Conservation (phyloP, 345 rosid species). For the Passiflora organensis region DNA sequence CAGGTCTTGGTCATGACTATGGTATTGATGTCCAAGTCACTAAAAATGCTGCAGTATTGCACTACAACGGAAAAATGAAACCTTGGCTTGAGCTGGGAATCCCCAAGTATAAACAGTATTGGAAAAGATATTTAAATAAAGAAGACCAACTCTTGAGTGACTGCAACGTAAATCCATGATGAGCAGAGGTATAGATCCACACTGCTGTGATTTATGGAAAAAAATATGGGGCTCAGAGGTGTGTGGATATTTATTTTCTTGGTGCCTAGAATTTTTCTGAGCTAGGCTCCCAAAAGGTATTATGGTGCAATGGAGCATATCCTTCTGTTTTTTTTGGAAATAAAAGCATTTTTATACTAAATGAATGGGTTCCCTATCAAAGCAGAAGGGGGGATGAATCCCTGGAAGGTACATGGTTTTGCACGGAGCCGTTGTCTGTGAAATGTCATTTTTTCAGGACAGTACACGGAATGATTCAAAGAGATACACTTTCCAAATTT, state of each 20-base stretch:
- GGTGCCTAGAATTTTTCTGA: slow-evolving; percentile 20
- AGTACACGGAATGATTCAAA: slow-evolving; percentile 13
- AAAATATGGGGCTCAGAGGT: slow-evolving; percentile 10
- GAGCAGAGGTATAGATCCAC: slow-evolving; percentile 9
- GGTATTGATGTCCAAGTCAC: slow-evolving; percentile 16
- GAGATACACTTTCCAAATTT: slow-evolving; percentile 9
- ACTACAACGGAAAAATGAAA: slow-evolving; percentile 32
- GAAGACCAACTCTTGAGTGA: slow-evolving; percentile 13
- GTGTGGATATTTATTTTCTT: slow-evolving; percentile 5
- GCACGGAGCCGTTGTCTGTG: slow-evolving; percentile 10
- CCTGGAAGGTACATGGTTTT: slow-evolving; percentile 6
- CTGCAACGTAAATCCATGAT: slow-evolving; percentile 44
- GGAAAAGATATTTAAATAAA: slow-evolving; percentile 23
- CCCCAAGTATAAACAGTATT: slow-evolving; percentile 23
- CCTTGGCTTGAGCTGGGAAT: slow-evolving; percentile 35
- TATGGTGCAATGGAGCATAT: slow-evolving; percentile 7
- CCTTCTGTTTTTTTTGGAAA: slow-evolving; percentile 26
- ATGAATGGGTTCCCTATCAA: slow-evolving; percentile 1
- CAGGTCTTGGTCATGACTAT: slow-evolving; percentile 29
- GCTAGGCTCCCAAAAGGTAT: slow-evolving; percentile 21
- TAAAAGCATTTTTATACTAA: slow-evolving; percentile 6
- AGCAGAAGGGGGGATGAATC: slow-evolving; percentile 22
- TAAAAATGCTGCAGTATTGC: slow-evolving; percentile 25
- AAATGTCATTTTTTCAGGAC: slow-evolving; percentile 1
- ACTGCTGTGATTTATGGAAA: slow-evolving; percentile 8